Evolutionary conservation across 441 rosid genomes (phyloP), one percentile per base, ranked within the genome.

Genomic region (Aquilaria agallochum): DNA sequence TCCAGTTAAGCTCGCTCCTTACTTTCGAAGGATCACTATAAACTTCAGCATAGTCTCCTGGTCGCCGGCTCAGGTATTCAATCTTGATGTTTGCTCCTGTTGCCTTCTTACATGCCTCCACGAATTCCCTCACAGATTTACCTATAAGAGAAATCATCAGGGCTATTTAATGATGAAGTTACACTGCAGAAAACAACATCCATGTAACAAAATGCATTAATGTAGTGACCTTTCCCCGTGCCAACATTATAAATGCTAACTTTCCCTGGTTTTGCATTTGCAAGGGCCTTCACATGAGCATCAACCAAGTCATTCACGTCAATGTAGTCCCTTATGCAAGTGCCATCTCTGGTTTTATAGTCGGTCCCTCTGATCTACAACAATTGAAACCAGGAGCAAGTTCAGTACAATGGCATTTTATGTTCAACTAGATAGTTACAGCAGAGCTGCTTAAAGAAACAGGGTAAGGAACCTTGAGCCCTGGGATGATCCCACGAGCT

Each of bases 11-110:
- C 75, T 83, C 82, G 9, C 58, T 59, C 51, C 65, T 56, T 68
- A 83, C 75, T 74, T 83, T 81, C 2, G 83, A 57, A 1, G 89
- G 86, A 62, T 83, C 80, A 55, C 89, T 81, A 59, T 60, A 83
- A 31, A 83, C 86, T 65, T 79, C 84, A 3, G 84, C 89, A 44
- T 83, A 83, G 70, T 83, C 86, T 34, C 89, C 89, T 13, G 84
- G 86, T 52, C 86, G 53, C 13, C 84, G 78, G 30, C 79, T 76
- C 61, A 79, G 70, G 64, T 74, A 79, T 2, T 81, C 78, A 14
- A 83, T 79, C 65, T 75, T 73, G 60, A 83, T 77, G 46, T 75
- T 66, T 55, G 64, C 78, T 15, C 78, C 84, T 33, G 89, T 83
- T 1, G 84, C 89, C 66, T 76, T 80, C 73, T 83, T 80, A 66